Percentiles rank a stretch among this genome's conserved stretches.
Conservation (phyloP, 2,329 filamentous ascomycete species). For the Fusarium guadeloupense region DNA sequence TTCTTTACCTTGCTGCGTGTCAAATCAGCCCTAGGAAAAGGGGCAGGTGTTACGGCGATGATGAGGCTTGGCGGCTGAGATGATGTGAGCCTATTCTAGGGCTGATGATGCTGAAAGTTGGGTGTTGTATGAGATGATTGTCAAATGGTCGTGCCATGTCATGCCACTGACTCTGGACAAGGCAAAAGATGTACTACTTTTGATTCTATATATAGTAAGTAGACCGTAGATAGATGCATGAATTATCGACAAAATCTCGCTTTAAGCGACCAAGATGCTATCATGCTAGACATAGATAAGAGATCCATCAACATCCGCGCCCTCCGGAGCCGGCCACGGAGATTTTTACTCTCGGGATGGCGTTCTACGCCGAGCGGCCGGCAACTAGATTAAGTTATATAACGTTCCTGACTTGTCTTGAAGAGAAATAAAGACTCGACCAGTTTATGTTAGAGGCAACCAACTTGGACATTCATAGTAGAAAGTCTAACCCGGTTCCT, state of each 20-base stretch:
- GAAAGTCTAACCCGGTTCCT: too few relatives aligned
- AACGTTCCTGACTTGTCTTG: too few relatives aligned
- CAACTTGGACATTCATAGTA: too few relatives aligned
- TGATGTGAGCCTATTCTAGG: not conserved
- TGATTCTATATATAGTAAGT: too few relatives aligned
- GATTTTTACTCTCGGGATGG: slow-evolving; percentile 8
- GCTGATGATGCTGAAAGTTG: not conserved
- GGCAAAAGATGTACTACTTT: not conserved
- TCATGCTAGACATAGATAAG: too few relatives aligned
- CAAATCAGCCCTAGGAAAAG: slow-evolving; percentile 24
- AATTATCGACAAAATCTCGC: too few relatives aligned
- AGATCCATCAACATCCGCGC: not conserved
- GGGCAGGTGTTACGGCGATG: not conserved
- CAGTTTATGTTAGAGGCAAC: too few relatives aligned
- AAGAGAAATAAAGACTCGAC: too few relatives aligned
- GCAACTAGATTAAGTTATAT: too few relatives aligned
- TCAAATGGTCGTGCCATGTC: slow-evolving; percentile 14
- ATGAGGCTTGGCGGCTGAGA: not conserved
- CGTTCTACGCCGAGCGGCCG: slow-evolving; percentile 13
- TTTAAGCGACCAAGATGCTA: too few relatives aligned
- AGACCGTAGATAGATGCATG: too few relatives aligned
- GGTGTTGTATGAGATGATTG: too few relatives aligned
- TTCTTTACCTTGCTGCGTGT: not conserved
- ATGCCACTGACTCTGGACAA: not conserved
- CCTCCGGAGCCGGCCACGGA: not conserved